Base-by-base conservation (phyloP, 2,329 filamentous ascomycete species). In the Sporothrix pallida region DNA sequence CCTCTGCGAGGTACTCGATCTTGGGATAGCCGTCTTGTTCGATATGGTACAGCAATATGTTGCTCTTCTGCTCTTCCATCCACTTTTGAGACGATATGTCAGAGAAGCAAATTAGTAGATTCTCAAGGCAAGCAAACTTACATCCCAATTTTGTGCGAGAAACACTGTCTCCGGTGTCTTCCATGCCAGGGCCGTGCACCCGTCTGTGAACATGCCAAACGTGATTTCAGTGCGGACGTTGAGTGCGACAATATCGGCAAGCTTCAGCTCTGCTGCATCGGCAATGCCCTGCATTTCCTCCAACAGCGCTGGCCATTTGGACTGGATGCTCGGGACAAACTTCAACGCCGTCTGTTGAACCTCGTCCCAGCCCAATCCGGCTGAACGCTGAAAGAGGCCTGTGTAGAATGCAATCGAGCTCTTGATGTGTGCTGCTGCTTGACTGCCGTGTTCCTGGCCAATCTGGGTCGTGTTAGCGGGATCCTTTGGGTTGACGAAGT, bases 111-210 rank as follows among this genome's bases (percentile, higher is more conserved):
- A 26, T 1, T 3, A 26, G 23, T 26, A 1, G 17, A 26, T 15
- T n/a, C 26, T n/a, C 26, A 15, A 26, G 23, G 3, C 23, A 26
- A 26, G 17, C 26, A 63, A 44, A 67, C 70, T n/a, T 31, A 72
- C 71, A 76, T 90, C 87, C 88, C 88, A 90, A 73, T 89, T 90
- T 80, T 90, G 88, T 0, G 82, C 83, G 4, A 90, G 78, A 73
- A 84, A 85, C 8, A 75, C 73, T n/a, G 73, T 70, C 1, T 68
- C 78, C 0, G 71, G 67, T 0, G 82, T 83, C 10, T 81, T 79
- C 83, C 84, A 88, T 1, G 83, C 83, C 13, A 89, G 75, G 15
- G 84, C 84, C 0, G 88, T 90, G 76, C 88, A 90, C 2, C 87
- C 88, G 76, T 90, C 88, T 20, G 77, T 80, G 17, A 87, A 89